Base-by-base conservation (phyloP, 192 early-diverging fungal genomes). In the Entomortierella lignicola region DNA sequence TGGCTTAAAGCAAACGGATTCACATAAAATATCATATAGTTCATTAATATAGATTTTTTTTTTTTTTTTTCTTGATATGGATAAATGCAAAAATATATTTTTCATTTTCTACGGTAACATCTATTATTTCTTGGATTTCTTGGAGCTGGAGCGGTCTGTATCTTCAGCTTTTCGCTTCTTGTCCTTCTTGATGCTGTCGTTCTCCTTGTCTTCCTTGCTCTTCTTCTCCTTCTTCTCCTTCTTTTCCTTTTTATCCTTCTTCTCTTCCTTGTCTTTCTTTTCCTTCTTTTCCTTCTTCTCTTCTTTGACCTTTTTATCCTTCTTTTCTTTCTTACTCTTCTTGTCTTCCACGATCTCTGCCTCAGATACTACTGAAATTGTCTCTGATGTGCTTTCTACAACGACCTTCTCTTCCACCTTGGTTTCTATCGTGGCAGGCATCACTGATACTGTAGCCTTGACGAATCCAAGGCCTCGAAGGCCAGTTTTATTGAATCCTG, bases 1-100 rank as follows among this genome's bases (percentile, higher is more conserved):
- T 67, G 82, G 52, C 53, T 95, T 31, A 94, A 94, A 37, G 53
- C 56, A 27, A 18, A 79, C n/a, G 68, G 55, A 0, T 51, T 77
- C 15, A 51, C 50, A 60, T 73, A 41, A 53, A n/a, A 31, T 6
- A 8, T 42, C 6, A 13, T 10, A 42, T 42, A 6, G 13, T 42
- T 6, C 6, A 42, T 13, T 13, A 10, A 42, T 13, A 42, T 42
- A 13, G 8, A 42, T 42, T 42, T 10, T 10, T 10, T 13, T 13
- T 42, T 42, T n/a, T n/a, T n/a, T n/a, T n/a, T n/a, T n/a, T n/a
- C n/a, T n/a, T n/a, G n/a, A n/a, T n/a, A n/a, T n/a, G n/a, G n/a
- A n/a, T n/a, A n/a, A n/a, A n/a, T n/a, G n/a, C n/a, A n/a, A n/a
- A n/a, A n/a, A n/a, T n/a, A n/a, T n/a, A n/a, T n/a, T n/a, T n/a